Base-by-base conservation (phyloP, 805 yeast species). In the Brettanomyces custersianus region DNA sequence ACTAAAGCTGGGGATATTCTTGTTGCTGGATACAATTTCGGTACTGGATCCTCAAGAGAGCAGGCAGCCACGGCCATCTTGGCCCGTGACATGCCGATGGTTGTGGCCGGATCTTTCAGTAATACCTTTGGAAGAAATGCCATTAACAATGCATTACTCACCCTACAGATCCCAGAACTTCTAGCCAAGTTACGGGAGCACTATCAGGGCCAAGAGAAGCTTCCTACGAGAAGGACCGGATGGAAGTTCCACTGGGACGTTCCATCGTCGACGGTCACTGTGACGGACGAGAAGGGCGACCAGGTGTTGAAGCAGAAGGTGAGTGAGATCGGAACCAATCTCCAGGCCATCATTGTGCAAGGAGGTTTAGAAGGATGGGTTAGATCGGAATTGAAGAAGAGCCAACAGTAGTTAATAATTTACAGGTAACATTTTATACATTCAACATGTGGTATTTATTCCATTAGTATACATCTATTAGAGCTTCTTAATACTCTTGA, bases 291-390 rank as follows among this genome's bases (percentile, higher is more conserved):
- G 10, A 68, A 70, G 5, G 71, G 72, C 17, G 68, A 70, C 21
- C 71, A 79, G 27, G 69, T 88, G 13, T 66, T 90, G 46, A 72
- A 72, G 46, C 94, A 85, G 57, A 83, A 82, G 62, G 97, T 92
- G 33, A 96, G 97, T 41, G 97, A 92, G 60, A 70, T 92, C 43
- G 97, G 98, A 45, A 77, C 87, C 37, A 88, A 88, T 59, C 70
- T 92, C 56, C 99, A 92, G 65, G 98, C 92, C 49, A 92, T 92
- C 52, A 92, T 92, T 46, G 88, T 90, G 44, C 80, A 86, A 58
- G 98, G 98, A 33, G 99, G 99, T 39, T 74, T 92, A 40, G 99
- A 92, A 70, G 94, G 95, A 29, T 92, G 99, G 99, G 96, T 92
- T 40, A 82, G 72, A 60, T 68, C 87, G 16, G 81, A 85, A 57